Evolutionary conservation across 306 rosid species (phyloP), one percentile per base, ranked within the genome.

Genomic region (Hippophae gyantsensis): DNA sequence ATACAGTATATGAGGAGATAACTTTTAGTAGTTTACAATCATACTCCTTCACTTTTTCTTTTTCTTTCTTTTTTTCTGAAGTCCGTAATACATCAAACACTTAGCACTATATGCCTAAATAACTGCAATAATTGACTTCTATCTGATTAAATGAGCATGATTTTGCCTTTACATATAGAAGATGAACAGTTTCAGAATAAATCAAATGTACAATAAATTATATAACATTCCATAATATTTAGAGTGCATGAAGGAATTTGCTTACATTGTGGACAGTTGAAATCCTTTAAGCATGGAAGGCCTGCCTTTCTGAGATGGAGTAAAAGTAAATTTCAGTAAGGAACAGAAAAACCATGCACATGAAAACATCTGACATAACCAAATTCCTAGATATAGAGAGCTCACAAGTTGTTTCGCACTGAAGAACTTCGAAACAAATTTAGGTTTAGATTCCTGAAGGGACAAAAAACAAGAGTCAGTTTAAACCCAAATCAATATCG

Each of bases 231-330:
- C 8, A 6, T 6, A 56, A n/a, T 6, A 32, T 13, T 27, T 40
- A 61, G 23, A 45, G 6, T 9, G 50, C 3, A 40, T 14, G n/a
- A 58, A 32, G 58, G 43, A 23, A 58, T 52, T 40, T 63, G 43
- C 95, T 83, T 85, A 90, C 98, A 83, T 65, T 58, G 75, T 64
- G 87, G 89, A 74, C 98, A 90, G 44, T 42, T 61, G 62, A 76
- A 62, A 68, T 58, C 65, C 68, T 76, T 63, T 58, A 27, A 56
- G 79, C 98, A 87, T 14, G 90, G 96, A 69, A 76, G 80, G 60
- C 65, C 54, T 48, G 64, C 77, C 43, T 42, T 67, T 64, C 95
- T 85, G 78, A 58, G 69, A 72, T 48, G 48, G 46, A 41, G 45
- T 56, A 66, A 42, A 43, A 18, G 23, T 23, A 55, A 48, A 47